Evolutionary conservation across 2,329 filamentous ascomycete species (phyloP), one percentile per base, ranked within the genome.

Genomic region (Pseudogymnoascus sp.): DNA sequence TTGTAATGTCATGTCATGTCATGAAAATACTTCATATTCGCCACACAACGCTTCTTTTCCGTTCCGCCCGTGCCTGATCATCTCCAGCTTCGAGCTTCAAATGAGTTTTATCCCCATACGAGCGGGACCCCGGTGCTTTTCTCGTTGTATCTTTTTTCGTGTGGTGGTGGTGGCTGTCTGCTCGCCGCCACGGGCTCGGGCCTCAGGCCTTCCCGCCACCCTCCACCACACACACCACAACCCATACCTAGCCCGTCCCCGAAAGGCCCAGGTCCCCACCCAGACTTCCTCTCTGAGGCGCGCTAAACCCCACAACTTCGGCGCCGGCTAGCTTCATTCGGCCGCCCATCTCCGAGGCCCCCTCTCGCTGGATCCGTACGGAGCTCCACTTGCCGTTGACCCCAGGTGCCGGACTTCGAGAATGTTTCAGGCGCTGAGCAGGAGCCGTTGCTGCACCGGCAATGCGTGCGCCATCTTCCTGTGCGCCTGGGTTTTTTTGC

Each of bases 231-330:
- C 6, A 47, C n/a, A 54, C 44, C 26, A 54, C 8, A 26, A 31
- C 44, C 44, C 8, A 26, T 17, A n/a, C 44, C 44, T n/a, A 54
- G 44, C 44, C 44, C 44, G 44, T 36, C 35, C 35, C 35, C 35
- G 35, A 36, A 36, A 36, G 3, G 10, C 10, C 11, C 10, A 5
- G 10, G 4, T 13, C 35, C 35, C 35, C 35, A 36, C 35, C 35
- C n/a, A 54, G n/a, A 21, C 44, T n/a, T 31, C 26, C 26, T n/a
- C 26, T 31, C 44, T 54, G 8, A 54, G 44, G 44, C 44, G 44
- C 47, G 47, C 47, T 54, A 54, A 54, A 54, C 47, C 47, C 47
- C 47, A 54, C 47, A 54, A 54, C 47, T 33, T 54, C 47, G 47
- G 47, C 47, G 47, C 47, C 47, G 33, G 47, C 47, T 54, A 54